Conservation (phyloP, 768 basidiomycete genomes). For the Panaeolus cyanescens region DNA sequence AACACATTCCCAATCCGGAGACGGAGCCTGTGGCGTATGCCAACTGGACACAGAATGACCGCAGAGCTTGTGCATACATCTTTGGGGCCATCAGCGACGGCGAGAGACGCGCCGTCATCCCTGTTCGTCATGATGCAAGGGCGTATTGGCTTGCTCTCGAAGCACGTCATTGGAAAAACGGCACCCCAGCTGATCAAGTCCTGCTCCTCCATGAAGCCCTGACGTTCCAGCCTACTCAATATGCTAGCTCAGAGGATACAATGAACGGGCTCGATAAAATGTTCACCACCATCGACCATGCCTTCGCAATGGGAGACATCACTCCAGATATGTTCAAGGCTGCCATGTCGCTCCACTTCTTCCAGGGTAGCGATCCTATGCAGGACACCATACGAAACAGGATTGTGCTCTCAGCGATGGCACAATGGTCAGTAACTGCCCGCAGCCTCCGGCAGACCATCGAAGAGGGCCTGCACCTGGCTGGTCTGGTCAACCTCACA, state of each 20-base stretch:
- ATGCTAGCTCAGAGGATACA: not conserved
- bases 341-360: not conserved
- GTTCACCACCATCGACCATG: not conserved
- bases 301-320: not conserved
- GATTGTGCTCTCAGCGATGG: not conserved
- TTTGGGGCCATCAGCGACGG: not conserved
- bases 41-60: constrained; percentile 1
- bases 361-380: not conserved
- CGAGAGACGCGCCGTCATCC: not conserved
- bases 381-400: constrained; percentile 1
- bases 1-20: constrained; percentile 3
- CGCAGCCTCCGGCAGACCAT: not conserved
- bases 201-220: not conserved
- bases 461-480: not conserved
- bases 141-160: constrained; percentile 1
- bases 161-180: not conserved
- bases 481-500: not conserved
- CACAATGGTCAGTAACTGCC: not conserved
- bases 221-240: not conserved
- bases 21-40: not conserved
- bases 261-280: not conserved
- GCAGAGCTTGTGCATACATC: constrained; percentile 1
- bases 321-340: constrained; percentile 1
- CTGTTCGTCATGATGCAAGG: not conserved
- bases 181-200: not conserved